Conservation (phyloP, 768 basidiomycete genomes). For the Leccinum aurantiacum region DNA sequence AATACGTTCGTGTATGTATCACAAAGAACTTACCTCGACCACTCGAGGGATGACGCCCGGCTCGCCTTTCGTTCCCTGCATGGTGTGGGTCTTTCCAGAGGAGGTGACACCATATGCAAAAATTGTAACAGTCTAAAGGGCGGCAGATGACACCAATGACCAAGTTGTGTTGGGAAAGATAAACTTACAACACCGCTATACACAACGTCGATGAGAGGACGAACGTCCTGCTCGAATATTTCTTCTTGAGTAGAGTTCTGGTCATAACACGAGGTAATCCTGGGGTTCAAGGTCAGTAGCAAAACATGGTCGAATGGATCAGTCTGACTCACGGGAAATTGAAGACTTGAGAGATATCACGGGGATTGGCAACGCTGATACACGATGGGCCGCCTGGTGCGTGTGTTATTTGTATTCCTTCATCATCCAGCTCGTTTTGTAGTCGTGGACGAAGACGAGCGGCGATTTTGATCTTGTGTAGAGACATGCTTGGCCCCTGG, state of each 20-base stretch:
- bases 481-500: conserved; percentile 13
- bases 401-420: conserved; percentile 54
- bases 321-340: conserved; percentile 62
- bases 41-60: conserved; percentile 88
- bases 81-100: conserved; percentile 90
- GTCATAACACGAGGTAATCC: conserved; percentile 77
- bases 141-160: neutral
- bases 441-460: conserved; percentile 72
- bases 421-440: conserved; percentile 59
- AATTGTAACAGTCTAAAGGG: conserved; percentile 71
- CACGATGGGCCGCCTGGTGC: conserved; percentile 42
- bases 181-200: conserved; percentile 69
- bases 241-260: conserved; percentile 68
- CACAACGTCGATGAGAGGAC: conserved; percentile 75
- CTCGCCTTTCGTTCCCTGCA: conserved; percentile 74
- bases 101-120: conserved; percentile 92
- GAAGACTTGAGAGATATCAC: conserved; percentile 68
- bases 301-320: neutral
- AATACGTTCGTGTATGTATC: neutral
- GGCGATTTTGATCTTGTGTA: conserved; percentile 65
- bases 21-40: conserved; percentile 53
- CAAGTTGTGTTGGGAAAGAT: neutral
- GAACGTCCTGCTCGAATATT: conserved; percentile 74
- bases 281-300: conserved; percentile 24
- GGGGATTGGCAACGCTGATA: conserved; percentile 69